A percentile compares a stretch with the other conserved stretches of the same genome.
These are phyloP conservation scores for Haplosporangium sp. DNA, from an alignment of 371 early-diverging fungal genomes.

Conservation along the genomic window DNA sequence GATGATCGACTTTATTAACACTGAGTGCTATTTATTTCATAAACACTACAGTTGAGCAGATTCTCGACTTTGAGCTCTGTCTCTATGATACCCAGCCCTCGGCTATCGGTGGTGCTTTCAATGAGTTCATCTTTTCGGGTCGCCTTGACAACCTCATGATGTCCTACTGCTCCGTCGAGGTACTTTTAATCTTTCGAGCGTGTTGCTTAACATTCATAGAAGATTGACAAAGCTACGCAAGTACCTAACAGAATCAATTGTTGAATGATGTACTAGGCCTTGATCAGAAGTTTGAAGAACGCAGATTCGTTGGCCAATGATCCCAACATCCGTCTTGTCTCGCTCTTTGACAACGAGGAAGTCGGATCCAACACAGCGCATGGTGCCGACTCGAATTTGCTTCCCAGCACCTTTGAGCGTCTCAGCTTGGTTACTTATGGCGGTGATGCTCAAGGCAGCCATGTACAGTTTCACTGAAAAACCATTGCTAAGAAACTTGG, in stretches of 20 bases:
- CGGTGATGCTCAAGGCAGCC: conserved; percentile 20
- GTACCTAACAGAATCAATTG: neutral
- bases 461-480: conserved; percentile 6
- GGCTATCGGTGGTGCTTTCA: conserved; percentile 85
- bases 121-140: conserved; percentile 95
- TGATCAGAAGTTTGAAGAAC: conserved; percentile 61
- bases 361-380: conserved; percentile 95
- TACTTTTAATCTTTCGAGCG: conserved; percentile 9
- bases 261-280: conserved; percentile 53
- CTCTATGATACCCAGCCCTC: conserved; percentile 91
- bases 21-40: no score
- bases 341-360: conserved; percentile 98
- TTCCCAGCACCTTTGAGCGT: conserved; percentile 80
- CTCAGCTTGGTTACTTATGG: conserved; percentile 55
- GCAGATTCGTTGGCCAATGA: conserved; percentile 69
- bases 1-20: neutral
- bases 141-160: conserved; percentile 96
- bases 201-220: no score
- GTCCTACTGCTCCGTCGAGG: conserved; percentile 87
- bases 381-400: conserved; percentile 93
- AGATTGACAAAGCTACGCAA: no score
- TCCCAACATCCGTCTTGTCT: conserved; percentile 84
- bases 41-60: conserved; percentile 65
- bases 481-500: neutral
- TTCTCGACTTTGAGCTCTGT: conserved; percentile 95